Evolutionary conservation across 1,284 basidiomycete genomes (phyloP), one percentile per base, ranked within the genome.

Genomic region (Cerioporus squamosus): DNA sequence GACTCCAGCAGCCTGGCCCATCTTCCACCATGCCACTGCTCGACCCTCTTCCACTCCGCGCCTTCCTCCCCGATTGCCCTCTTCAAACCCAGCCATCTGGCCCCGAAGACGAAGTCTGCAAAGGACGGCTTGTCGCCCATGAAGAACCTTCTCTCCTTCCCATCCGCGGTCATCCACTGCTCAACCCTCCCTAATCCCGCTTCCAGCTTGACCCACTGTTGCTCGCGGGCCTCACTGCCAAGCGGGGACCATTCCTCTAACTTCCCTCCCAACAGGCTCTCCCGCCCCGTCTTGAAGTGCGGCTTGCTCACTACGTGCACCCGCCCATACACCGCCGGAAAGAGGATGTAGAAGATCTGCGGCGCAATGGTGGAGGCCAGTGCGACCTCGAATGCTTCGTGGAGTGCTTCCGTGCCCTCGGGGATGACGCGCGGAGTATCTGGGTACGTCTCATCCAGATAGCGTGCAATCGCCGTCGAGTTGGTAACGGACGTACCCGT

Each of bases 371-470:
- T 18, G 12, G 15, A 14, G 20, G 36, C 15, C 53, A 67, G 63
- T 22, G 66, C 61, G 17, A 33, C 55, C 15, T 65, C 45, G 38
- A 68, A 55, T 15, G 59, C 61, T 12, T 45, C 60, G 51, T 58
- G 53, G 33, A 53, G 44, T 18, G 47, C 54, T 14, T 57, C 54
- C 8, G 57, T 54, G 3, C 69, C 67, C 9, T 49, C 22, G 0
- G 73, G 74, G 29, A 76, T 58, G 10, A 76, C 61, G 26, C 50
- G 53, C 4, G 68, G 72, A 0, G 74, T 72, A 42, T 75, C 69
- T 1, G 81, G 79, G 64, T 81, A 83, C 14, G 73, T 73, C 42
- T 66, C 61, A 57, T 82, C 81, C 55, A 82, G 75, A 53, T 81
- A 82, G 39, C 74, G 66, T 2, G 77, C 78, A 53, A 83, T 83